phyloP scores from a whole-genome alignment of 345 rosid species.

The Isatis tinctoria region DNA sequence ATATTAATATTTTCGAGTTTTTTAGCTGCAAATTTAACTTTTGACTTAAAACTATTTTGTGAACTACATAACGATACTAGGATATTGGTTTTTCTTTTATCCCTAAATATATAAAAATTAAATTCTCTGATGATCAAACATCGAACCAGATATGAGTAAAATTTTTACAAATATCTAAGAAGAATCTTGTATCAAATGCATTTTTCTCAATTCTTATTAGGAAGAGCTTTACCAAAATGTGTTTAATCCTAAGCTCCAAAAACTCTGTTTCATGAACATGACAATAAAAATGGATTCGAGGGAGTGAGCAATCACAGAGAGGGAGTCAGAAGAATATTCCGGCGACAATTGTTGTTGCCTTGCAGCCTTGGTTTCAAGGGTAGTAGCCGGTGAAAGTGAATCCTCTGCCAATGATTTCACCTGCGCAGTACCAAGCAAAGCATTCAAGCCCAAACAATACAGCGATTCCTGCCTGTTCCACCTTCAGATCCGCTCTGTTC shows the following conservation, averaged over 20 bases:
- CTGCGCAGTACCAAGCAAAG: slow-evolving; percentile 60
- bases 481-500: slow-evolving; percentile 48
- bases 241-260: slow-evolving; percentile 1
- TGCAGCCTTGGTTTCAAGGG: slow-evolving; percentile 30
- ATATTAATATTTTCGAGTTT: too few species aligned
- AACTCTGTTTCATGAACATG: background rate
- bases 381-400: slow-evolving; percentile 65
- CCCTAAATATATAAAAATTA: background rate
- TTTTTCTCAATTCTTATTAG: slow-evolving; percentile 15
- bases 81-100: too few species aligned
- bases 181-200: slow-evolving; percentile 4
- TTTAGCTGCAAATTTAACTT: too few species aligned
- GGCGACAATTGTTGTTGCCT: background rate
- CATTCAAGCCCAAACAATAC: slow-evolving; percentile 64
- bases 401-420: slow-evolving; percentile 65
- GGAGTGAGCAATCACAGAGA: background rate
- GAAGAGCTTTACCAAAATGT: slow-evolving; percentile 12
- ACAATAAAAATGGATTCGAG: background rate
- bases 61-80: too few species aligned
- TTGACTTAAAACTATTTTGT: too few species aligned
- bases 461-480: slow-evolving; percentile 56
- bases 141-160: background rate
- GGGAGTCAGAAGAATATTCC: background rate
- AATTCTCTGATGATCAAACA: background rate
- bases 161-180: background rate